These are phyloP conservation scores for Rhizopogon vinicolor DNA, from an alignment of 768 basidiomycete genomes.

Conservation along the genomic window DNA sequence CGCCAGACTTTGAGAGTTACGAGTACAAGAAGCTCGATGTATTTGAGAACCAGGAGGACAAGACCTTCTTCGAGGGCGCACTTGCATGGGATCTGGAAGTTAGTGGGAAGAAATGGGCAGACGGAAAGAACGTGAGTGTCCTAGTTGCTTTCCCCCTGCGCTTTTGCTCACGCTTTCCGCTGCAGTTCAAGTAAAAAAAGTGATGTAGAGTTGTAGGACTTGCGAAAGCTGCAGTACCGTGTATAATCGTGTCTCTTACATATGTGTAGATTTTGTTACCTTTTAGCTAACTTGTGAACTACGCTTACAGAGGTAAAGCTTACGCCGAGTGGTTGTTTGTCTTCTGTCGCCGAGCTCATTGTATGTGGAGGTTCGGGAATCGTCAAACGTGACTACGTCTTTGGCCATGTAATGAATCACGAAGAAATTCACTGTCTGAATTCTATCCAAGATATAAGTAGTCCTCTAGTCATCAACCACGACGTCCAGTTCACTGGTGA, in stretches of 20 bases:
- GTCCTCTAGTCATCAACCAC: no score
- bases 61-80: slow-evolving; percentile 88
- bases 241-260: background rate
- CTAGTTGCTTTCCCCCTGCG: background rate
- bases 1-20: slow-evolving; percentile 93
- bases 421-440: no score
- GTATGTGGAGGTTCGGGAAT: no score
- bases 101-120: slow-evolving; percentile 86
- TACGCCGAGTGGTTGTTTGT: no score
- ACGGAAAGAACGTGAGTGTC: slow-evolving; percentile 80
- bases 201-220: background rate
- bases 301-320: no score
- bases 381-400: no score
- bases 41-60: slow-evolving; percentile 58
- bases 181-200: slow-evolving; percentile 28
- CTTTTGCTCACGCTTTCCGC: background rate
- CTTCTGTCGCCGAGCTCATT: no score
- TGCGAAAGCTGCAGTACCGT: background rate
- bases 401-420: no score
- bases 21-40: slow-evolving; percentile 74
- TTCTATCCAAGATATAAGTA: no score
- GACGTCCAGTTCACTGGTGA: no score
- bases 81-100: slow-evolving; percentile 92
- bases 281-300: background rate
- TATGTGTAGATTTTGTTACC: background rate